phyloP scores from a whole-genome alignment of 1,139 yeast genomes.

The Geotrichum candidum region DNA sequence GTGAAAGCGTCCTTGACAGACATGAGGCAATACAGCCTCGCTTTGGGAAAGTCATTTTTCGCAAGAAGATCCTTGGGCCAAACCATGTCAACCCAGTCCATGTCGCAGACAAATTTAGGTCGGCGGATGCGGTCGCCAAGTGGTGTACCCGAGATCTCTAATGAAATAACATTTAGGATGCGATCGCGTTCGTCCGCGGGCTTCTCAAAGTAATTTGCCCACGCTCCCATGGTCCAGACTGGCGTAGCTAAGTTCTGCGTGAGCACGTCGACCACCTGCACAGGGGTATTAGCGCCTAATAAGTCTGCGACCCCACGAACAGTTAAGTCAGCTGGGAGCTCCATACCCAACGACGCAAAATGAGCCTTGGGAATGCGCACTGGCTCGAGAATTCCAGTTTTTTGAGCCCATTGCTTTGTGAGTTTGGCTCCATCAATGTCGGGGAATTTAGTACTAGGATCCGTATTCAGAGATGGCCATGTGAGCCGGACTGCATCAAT shows the following conservation, averaged over 20 bases:
- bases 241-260: constrained; percentile 54
- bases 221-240: constrained; percentile 64
- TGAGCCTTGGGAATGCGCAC: constrained; percentile 35
- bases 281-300: constrained; percentile 57
- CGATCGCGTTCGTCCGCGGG: constrained; percentile 49
- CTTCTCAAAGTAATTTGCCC: constrained; percentile 67
- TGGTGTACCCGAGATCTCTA: constrained; percentile 62
- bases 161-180: constrained; percentile 70
- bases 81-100: constrained; percentile 64
- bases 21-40: constrained; percentile 81
- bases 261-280: constrained; percentile 87
- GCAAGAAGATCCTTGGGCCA: constrained; percentile 44
- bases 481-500: constrained; percentile 13
- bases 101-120: constrained; percentile 59
- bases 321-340: constrained; percentile 43
- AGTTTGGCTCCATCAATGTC: constrained; percentile 35
- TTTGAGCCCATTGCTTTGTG: constrained; percentile 38
- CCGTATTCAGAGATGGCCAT: constrained; percentile 16
- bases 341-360: constrained; percentile 38
- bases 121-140: constrained; percentile 50
- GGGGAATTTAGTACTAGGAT: constrained; percentile 19
- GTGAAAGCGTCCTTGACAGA: constrained; percentile 76
- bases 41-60: constrained; percentile 47
- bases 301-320: constrained; percentile 53
- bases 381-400: constrained; percentile 36